Conservation (phyloP, 192 early-diverging fungal genomes). For the Chytriomyces sp. region DNA sequence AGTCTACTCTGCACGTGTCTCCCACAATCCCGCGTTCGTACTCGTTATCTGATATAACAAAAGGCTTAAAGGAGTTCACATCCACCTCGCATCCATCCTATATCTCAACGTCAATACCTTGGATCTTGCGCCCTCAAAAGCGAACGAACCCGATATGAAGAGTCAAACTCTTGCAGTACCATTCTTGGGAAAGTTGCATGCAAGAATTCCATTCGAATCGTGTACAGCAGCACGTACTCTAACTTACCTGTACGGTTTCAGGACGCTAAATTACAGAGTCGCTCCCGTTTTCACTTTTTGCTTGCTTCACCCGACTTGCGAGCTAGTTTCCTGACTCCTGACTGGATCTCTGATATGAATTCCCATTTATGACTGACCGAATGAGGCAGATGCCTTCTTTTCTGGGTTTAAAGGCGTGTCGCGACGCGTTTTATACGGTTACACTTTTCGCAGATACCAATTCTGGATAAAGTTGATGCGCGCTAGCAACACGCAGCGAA, state of each 20-base stretch:
- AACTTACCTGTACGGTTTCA: constrained; percentile 81
- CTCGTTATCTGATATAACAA: neutral
- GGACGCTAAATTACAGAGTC: constrained; percentile 48
- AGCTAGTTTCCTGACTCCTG: too few relatives aligned
- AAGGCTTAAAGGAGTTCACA: constrained; percentile 1
- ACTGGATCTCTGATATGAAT: neutral
- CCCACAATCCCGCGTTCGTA: neutral
- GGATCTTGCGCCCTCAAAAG: too few relatives aligned
- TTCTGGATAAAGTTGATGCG: constrained; percentile 56
- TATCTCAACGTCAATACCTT: too few relatives aligned
- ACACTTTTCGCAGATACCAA: constrained; percentile 80
- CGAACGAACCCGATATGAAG: too few relatives aligned
- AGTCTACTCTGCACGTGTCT: constrained; percentile 44
- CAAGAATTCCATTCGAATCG: too few relatives aligned
- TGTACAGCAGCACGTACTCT: constrained; percentile 90
- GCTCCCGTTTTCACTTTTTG: constrained; percentile 65
- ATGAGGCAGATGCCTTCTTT: constrained; percentile 90
- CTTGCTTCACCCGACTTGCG: constrained; percentile 84
- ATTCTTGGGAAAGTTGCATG: too few relatives aligned
- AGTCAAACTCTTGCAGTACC: too few relatives aligned
- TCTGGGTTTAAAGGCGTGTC: constrained; percentile 83
- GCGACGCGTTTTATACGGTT: constrained; percentile 83
- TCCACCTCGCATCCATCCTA: too few relatives aligned
- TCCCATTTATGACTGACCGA: constrained; percentile 2
- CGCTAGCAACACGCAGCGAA: constrained; percentile 39